Percentiles rank a stretch among this genome's conserved stretches.
These are phyloP conservation scores for Cornus florida DNA, from an alignment of 148 eudicot species.

Conservation along the genomic window DNA sequence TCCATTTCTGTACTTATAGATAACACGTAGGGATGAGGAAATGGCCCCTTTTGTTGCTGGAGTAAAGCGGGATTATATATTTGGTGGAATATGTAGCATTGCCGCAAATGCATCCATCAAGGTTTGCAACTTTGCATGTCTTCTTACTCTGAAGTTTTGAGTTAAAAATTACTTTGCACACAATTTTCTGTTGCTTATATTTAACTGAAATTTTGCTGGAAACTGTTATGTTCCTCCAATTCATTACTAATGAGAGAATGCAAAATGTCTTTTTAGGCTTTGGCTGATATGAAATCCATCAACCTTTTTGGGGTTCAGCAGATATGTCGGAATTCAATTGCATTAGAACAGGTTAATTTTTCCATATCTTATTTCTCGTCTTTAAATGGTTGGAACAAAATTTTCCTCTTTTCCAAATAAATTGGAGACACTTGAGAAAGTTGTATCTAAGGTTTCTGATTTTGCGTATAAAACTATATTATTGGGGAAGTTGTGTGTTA, in stretches of 20 bases:
- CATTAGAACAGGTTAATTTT: conserved; percentile 80
- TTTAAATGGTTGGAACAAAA: not conserved
- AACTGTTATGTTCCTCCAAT: not conserved
- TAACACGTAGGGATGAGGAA: conserved; percentile 94
- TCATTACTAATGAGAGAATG: conserved; percentile 1
- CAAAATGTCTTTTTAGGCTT: conserved; percentile 50
- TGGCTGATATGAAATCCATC: conserved; percentile 85
- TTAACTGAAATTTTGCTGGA: conserved; percentile 1
- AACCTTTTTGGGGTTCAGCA: conserved; percentile 99
- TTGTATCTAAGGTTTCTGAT: too few species aligned
- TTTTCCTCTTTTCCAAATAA: not conserved
- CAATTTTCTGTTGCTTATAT: conserved; percentile 1
- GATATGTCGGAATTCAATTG: conserved; percentile 96
- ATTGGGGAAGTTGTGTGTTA: too few species aligned
- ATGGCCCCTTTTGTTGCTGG: conserved; percentile 88
- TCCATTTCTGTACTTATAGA: conserved; percentile 39
- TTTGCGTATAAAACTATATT: too few species aligned
- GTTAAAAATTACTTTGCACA: not conserved
- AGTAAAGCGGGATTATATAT: conserved; percentile 74
- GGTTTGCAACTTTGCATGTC: conserved; percentile 65
- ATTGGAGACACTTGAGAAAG: too few species aligned
- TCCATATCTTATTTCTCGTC: not conserved
- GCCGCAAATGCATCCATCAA: conserved; percentile 84
- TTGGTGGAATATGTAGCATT: conserved; percentile 92
- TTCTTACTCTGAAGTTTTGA: conserved; percentile 15